Base-by-base conservation (phyloP, 75 land plant genomes). In the Picea glauca region DNA sequence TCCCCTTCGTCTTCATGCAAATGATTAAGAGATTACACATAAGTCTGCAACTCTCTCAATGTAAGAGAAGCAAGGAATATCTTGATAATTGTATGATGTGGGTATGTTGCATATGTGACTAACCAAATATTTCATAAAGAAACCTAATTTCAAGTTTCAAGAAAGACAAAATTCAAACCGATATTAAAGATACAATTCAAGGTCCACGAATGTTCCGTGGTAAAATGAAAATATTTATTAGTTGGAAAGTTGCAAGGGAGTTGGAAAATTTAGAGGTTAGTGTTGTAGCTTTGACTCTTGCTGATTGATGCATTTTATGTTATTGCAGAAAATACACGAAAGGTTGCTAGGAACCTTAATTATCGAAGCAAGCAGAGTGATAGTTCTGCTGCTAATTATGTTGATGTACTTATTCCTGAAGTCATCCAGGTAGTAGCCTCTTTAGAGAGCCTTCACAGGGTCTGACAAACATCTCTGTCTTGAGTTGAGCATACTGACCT, bases 351-450 rank as follows among this genome's bases (percentile, higher is more conserved):
- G 67, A 96, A 96, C 78, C 88, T 96, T 15, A 80, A 90, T 60
- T 87, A 85, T 78, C 79, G 58, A 60, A 85, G 43, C 0, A 66
- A 64, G 20, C 17, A 46, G 78, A 79, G 74, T 12, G 81, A 76
- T 26, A 43, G 43, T 33, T 54, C 26, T 5, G 38, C 2, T 35
- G 74, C 61, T 31, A 64, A 84, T 79, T 83, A 61, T 60, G 94
- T 96, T n/a, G 87, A 96, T 84, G 99, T 96, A 3, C 65, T 92
- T 62, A 85, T 96, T 80, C 99, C 99, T 60, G 90, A 92, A 83
- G 90, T 94, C 78, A 86, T 96, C 75, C 90, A 92, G 99, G 99
- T 90, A 84, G 6, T 67, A 9, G 60, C 21, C 68, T 74, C 54
- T 72, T 75, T 35, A 56, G 32, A 18, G 31, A 38, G n/a, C 2